Evolutionary conservation across 2,329 filamentous ascomycete genomes (phyloP).

Genomic region (Penicillium freii): DNA sequence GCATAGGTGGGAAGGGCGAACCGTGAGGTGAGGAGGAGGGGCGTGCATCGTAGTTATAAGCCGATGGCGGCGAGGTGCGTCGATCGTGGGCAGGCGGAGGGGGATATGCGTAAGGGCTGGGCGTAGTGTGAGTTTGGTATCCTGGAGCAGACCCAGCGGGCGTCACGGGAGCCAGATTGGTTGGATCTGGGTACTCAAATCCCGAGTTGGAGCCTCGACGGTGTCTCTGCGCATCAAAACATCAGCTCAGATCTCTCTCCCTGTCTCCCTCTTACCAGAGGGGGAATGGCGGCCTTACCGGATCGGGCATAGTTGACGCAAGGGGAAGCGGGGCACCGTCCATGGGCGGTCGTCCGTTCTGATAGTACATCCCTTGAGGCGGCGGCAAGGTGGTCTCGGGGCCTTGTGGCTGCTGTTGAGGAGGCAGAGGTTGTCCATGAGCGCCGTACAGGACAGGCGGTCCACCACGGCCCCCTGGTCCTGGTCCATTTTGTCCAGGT

Average conservation of each 20-base stretch:
- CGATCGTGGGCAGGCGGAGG: slow-evolving; percentile 39
- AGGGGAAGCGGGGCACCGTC: slow-evolving; percentile 37
- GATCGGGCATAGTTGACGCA: slow-evolving; percentile 43
- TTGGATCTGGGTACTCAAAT: slow-evolving; percentile 49
- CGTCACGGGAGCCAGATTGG: slow-evolving; percentile 48
- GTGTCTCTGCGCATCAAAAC: slow-evolving; percentile 34
- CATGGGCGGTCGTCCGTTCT: slow-evolving; percentile 35
- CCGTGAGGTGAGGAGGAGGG: slow-evolving; percentile 46
- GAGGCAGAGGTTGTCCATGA: slow-evolving; percentile 50
- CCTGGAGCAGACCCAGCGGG: slow-evolving; percentile 44
- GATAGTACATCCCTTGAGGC: slow-evolving; percentile 42
- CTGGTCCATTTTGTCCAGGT: slow-evolving; percentile 31
- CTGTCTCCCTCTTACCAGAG: not conserved
- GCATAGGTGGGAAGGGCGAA: slow-evolving; percentile 41
- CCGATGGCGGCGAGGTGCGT: slow-evolving; percentile 46
- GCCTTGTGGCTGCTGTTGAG: slow-evolving; percentile 43
- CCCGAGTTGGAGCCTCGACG: slow-evolving; percentile 46
- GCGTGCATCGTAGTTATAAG: slow-evolving; percentile 43
- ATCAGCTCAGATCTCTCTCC: slow-evolving; percentile 1
- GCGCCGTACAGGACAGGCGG: slow-evolving; percentile 45
- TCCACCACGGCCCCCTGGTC: slow-evolving; percentile 35
- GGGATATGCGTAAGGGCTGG: slow-evolving; percentile 38
- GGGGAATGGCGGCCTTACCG: slow-evolving; percentile 43
- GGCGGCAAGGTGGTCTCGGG: slow-evolving; percentile 40
- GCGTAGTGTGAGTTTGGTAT: slow-evolving; percentile 42